Evolutionary conservation across 2,329 filamentous ascomycete species (phyloP).

Genomic region (Aureobasidium sp.): DNA sequence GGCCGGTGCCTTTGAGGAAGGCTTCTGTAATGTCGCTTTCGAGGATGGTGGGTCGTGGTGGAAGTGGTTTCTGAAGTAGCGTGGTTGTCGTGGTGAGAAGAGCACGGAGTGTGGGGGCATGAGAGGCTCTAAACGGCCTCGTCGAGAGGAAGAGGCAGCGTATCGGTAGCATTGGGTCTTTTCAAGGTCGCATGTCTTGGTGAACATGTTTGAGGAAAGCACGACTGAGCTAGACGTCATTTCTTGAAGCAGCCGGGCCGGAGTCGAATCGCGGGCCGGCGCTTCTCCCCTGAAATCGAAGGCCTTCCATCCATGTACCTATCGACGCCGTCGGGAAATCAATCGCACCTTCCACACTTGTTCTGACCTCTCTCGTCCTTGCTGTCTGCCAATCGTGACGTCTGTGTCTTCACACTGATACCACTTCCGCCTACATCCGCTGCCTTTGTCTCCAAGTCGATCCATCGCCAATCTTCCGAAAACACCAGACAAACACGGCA

Average conservation of each 20-base stretch:
- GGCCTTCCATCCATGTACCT: neutral
- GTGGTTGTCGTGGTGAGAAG: constrained; percentile 19
- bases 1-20: constrained; percentile 85
- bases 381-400: neutral
- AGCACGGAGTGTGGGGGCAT: constrained; percentile 5
- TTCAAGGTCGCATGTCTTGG: neutral
- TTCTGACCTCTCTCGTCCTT: neutral
- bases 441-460: neutral
- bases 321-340: neutral
- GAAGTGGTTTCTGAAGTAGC: constrained; percentile 49
- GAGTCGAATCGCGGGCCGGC: neutral
- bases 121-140: neutral
- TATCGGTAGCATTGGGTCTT: neutral
- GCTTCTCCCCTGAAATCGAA: neutral
- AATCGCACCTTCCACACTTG: neutral
- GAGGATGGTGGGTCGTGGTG: constrained; percentile 65
- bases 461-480: neutral
- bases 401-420: neutral
- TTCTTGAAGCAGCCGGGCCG: neutral
- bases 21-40: constrained; percentile 74
- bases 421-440: neutral
- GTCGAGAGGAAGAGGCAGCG: neutral
- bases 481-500: neutral
- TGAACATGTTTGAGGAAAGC: neutral
- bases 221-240: neutral